Conservation (phyloP, 306 rosid species). For the Lathyrus aphaca region DNA sequence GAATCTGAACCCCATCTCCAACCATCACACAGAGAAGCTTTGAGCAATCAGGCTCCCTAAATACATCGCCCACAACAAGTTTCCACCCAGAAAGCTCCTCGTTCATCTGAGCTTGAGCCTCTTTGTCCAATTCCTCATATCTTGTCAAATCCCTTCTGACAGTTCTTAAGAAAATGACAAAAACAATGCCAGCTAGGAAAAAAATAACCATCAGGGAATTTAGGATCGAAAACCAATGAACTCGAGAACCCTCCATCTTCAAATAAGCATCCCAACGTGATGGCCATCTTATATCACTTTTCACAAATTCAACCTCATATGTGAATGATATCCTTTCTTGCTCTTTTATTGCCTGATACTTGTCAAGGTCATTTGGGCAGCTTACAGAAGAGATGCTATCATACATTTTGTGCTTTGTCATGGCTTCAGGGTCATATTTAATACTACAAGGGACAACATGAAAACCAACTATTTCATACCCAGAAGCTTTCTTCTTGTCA, state of each 20-base stretch:
- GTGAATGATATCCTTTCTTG: constrained; percentile 75
- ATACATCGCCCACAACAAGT: constrained; percentile 93
- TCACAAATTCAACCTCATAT: constrained; percentile 82
- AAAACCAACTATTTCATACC: constrained; percentile 89
- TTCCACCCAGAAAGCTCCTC: constrained; percentile 98
- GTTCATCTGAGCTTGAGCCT: constrained; percentile 91
- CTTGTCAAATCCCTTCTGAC: constrained; percentile 89
- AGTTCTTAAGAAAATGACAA: constrained; percentile 84
- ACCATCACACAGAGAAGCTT: constrained; percentile 89
- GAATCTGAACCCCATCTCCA: constrained; percentile 87
- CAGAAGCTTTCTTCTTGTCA: constrained; percentile 80
- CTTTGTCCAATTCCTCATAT: constrained; percentile 92
- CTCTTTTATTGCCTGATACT: constrained; percentile 74
- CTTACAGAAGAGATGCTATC: constrained; percentile 42
- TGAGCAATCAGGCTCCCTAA: constrained; percentile 79
- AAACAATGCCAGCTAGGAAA: constrained; percentile 92
- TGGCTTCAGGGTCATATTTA: constrained; percentile 60
- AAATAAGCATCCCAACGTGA: constrained; percentile 96
- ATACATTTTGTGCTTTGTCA: constrained; percentile 51
- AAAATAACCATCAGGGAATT: constrained; percentile 74
- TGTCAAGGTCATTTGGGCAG: constrained; percentile 67
- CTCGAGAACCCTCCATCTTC: constrained; percentile 97
- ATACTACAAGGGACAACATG: constrained; percentile 76
- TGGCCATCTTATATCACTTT: constrained; percentile 83
- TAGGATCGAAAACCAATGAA: constrained; percentile 73